Evolutionary conservation across 345 rosid species (phyloP).

Genomic region (Aurinia saxatilis): DNA sequence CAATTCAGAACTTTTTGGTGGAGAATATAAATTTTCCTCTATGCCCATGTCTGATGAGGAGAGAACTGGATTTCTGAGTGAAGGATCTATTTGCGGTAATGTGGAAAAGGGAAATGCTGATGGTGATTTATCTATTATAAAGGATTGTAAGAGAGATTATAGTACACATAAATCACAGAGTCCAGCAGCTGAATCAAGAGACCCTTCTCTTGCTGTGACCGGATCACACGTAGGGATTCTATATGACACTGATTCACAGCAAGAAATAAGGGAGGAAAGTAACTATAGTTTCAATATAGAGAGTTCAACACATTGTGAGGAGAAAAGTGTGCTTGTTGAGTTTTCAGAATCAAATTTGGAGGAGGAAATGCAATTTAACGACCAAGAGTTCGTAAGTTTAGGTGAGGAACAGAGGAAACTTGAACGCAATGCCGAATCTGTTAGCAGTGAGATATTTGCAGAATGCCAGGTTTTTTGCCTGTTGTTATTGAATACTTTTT

Average conservation of each 20-base stretch:
- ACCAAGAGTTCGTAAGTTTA: constrained; percentile 48
- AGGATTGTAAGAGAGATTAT: constrained; percentile 6
- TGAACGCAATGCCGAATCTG: constrained; percentile 92
- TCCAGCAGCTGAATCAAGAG: constrained; percentile 23
- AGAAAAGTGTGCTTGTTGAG: constrained; percentile 27
- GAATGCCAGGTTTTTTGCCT: constrained; percentile 81
- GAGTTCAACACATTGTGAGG: constrained; percentile 20
- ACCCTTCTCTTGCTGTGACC: constrained; percentile 20
- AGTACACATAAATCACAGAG: constrained; percentile 8
- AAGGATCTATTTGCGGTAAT: constrained; percentile 3
- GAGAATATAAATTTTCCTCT: constrained; percentile 17
- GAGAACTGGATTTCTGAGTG: constrained; percentile 27
- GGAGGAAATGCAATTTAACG: constrained; percentile 60
- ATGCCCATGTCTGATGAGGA: constrained; percentile 22
- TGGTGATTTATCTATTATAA: background rate
- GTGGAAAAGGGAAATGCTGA: constrained; percentile 24
- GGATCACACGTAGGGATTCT: constrained; percentile 21
- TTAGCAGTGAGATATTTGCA: constrained; percentile 87
- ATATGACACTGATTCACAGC: constrained; percentile 25
- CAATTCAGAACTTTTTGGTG: constrained; percentile 18
- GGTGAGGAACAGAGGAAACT: constrained; percentile 83
- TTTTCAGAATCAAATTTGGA: constrained; percentile 50
- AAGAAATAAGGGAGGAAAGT: constrained; percentile 24
- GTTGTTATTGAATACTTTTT: background rate
- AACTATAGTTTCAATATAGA: constrained; percentile 14